Evolutionary conservation across 345 rosid species (phyloP).

Genomic region (Orychophragmus violaceus): DNA sequence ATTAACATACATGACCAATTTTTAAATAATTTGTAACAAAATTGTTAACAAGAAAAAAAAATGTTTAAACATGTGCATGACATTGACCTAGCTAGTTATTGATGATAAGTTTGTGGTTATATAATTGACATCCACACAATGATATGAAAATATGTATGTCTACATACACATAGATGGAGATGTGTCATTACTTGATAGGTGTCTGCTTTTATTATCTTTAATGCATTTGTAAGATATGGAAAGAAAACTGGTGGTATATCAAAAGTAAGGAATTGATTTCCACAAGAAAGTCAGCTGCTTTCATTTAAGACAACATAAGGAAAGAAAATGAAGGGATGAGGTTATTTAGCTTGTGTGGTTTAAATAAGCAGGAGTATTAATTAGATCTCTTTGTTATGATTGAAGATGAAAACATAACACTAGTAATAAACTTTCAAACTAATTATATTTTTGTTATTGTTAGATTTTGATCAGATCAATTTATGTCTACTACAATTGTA

Average conservation of each 20-base stretch:
- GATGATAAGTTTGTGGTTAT: neutral
- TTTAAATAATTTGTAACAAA: neutral
- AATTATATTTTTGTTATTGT: too few relatives aligned
- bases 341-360: neutral
- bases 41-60: neutral
- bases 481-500: too few relatives aligned
- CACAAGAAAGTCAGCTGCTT: slow-evolving; percentile 17
- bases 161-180: neutral
- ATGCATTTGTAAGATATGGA: slow-evolving; percentile 3
- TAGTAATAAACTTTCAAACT: neutral
- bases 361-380: slow-evolving; percentile 39
- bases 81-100: neutral
- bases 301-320: neutral
- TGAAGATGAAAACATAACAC: neutral
- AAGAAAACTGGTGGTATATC: slow-evolving; percentile 1
- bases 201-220: slow-evolving; percentile 15
- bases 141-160: neutral
- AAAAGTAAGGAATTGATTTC: neutral
- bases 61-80: neutral
- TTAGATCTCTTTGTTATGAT: neutral
- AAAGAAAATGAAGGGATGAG: neutral
- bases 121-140: slow-evolving; percentile 15
- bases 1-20: neutral
- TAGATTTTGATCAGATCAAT: too few relatives aligned
- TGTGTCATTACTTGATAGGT: slow-evolving; percentile 8